Percentiles rank a stretch among this genome's conserved stretches.
Conservation (phyloP, 129 eudicot species). For the Oenanthe sinensis region DNA sequence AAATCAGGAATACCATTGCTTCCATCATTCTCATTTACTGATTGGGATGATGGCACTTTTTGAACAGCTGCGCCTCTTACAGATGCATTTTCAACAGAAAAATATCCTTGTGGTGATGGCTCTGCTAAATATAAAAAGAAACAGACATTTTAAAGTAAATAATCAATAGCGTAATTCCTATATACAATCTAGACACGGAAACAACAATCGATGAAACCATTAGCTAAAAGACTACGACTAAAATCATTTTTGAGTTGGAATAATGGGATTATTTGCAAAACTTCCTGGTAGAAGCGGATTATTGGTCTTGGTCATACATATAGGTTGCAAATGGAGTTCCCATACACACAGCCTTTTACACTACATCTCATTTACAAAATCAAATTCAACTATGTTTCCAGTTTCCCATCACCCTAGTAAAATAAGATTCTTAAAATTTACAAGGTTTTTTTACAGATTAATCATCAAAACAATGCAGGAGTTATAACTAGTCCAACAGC, state of each 20-base stretch:
- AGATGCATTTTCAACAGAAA: slow-evolving; percentile 18
- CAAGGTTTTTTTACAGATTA: background rate
- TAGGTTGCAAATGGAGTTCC: background rate
- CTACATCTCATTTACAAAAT: background rate
- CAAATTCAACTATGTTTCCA: background rate
- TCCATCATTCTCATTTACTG: slow-evolving; percentile 13
- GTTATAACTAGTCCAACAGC: background rate
- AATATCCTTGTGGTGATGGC: slow-evolving; percentile 16
- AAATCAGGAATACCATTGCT: slow-evolving; percentile 19
- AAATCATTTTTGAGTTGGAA: background rate
- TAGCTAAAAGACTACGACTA: no score
- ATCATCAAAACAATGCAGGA: background rate
- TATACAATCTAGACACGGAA: background rate
- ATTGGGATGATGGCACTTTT: slow-evolving; percentile 12
- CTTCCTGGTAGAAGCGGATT: background rate
- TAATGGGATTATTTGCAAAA: background rate
- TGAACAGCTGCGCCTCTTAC: slow-evolving; percentile 15
- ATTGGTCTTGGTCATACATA: background rate
- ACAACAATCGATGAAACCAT: background rate
- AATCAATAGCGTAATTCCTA: background rate
- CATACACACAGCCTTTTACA: background rate
- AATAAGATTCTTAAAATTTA: background rate
- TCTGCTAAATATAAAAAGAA: slow-evolving; percentile 27
- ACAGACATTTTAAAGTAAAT: background rate
- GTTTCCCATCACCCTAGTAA: background rate